Evolutionary conservation across 306 rosid genomes (phyloP), one percentile per base, ranked within the genome.

Genomic region (Urtica urens): DNA sequence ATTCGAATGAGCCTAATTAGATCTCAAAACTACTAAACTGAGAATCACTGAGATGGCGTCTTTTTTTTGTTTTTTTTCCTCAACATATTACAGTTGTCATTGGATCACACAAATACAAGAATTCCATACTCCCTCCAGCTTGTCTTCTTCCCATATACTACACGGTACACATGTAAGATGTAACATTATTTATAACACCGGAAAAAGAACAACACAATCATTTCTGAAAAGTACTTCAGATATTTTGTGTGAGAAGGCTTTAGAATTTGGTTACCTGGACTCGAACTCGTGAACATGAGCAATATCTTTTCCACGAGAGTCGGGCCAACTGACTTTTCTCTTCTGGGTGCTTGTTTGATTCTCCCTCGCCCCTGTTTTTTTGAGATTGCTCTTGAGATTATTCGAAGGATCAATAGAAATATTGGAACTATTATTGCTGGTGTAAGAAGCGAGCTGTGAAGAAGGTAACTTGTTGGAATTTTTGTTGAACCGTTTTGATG

Each of bases 271-370:
- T 27, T 64, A 63, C 75, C 75, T 63, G 22, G 62, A 62, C 51
- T 63, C 75, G 58, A 63, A 70, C 52, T 70, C 75, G 21, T 53
- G 70, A 51, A 70, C 50, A 26, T 70, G 75, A 40, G 75, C 75
- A 58, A 70, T 63, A 64, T 70, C 70, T 53, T 63, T 53, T 17
- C 70, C 75, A 70, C 58, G 63, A 27, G 70, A 66, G 58, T 70
- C 75, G 23, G 71, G 75, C 75, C 75, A 70, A 33, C 48, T 70
- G 16, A 70, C 71, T 58, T 63, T 70, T 63, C 70, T 70, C 55
- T 31, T 70, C 28, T 63, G 58, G 52, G 37, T 20, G 21, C 41
- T 54, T 19, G 17, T 21, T 51, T 35, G 63, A 45, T 33, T 45
- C 12, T 38, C 43, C 45, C 45, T 59, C 43, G 40, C 38, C 6